A percentile compares a stretch with the other conserved stretches of the same genome.
Conservation (phyloP, 2,329 filamentous ascomycete genomes). For the Purpureocillium takamizusanense region DNA sequence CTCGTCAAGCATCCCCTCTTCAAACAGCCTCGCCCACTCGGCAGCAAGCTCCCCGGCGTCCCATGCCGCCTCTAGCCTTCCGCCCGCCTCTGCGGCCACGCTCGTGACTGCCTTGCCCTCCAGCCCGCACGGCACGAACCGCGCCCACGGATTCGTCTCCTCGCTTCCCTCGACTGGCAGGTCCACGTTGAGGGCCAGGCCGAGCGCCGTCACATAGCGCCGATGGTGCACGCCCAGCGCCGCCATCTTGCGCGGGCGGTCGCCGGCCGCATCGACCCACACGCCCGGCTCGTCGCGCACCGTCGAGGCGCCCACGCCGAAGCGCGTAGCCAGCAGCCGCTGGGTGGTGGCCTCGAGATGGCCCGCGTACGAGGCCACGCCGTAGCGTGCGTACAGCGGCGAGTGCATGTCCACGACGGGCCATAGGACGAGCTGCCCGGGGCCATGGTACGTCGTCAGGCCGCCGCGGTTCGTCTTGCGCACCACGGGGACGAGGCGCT, state of each 20-base stretch:
- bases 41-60: slow-evolving; percentile 18
- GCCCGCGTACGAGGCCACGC: slow-evolving; percentile 67
- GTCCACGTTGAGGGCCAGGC: slow-evolving; percentile 70
- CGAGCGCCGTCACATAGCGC: slow-evolving; percentile 74
- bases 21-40: slow-evolving; percentile 24
- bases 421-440: slow-evolving; percentile 88
- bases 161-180: slow-evolving; percentile 40
- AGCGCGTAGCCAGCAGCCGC: slow-evolving; percentile 45
- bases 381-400: slow-evolving; percentile 44
- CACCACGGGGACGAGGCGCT: slow-evolving; percentile 46
- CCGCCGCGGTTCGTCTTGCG: slow-evolving; percentile 72
- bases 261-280: slow-evolving; percentile 46
- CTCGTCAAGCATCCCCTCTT: slow-evolving; percentile 20
- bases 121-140: slow-evolving; percentile 87
- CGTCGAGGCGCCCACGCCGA: slow-evolving; percentile 48
- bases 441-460: slow-evolving; percentile 90
- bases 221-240: slow-evolving; percentile 88
- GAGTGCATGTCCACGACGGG: slow-evolving; percentile 75
- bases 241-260: slow-evolving; percentile 62
- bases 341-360: slow-evolving; percentile 72
- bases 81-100: slow-evolving; percentile 44
- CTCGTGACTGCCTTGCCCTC: slow-evolving; percentile 73
- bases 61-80: slow-evolving; percentile 9
- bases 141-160: slow-evolving; percentile 42
- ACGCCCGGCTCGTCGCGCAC: slow-evolving; percentile 76